Conservation (phyloP, 2,329 filamentous ascomycete species). For the Neonectria sp. region DNA sequence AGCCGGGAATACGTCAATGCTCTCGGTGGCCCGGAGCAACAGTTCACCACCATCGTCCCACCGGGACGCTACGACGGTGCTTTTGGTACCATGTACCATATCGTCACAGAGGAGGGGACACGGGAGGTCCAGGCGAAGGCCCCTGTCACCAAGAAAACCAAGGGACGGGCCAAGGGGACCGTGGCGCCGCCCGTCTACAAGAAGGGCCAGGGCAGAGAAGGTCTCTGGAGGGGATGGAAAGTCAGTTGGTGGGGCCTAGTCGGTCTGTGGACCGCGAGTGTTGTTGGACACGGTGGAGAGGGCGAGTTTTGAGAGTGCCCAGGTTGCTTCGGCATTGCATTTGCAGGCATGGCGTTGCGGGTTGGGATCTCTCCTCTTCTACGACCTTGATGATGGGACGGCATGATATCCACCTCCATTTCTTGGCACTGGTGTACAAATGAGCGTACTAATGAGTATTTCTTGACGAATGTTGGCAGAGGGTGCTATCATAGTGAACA, state of each 20-base stretch:
- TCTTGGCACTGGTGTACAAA: constrained; percentile 40
- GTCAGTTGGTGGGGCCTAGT: constrained; percentile 84
- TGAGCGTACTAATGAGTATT: constrained; percentile 42
- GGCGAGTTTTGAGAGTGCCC: constrained; percentile 66
- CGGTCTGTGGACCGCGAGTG: constrained; percentile 79
- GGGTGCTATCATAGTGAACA: constrained; percentile 24
- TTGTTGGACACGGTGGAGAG: constrained; percentile 73
- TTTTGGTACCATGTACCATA: constrained; percentile 91
- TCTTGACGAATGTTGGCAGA: constrained; percentile 30
- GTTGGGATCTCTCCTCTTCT: constrained; percentile 54
- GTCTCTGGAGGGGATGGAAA: constrained; percentile 82
- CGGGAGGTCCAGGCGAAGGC: constrained; percentile 60
- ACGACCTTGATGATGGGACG: constrained; percentile 57
- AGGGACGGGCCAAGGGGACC: constrained; percentile 49
- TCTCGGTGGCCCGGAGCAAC: constrained; percentile 58
- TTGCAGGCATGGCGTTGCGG: constrained; percentile 54
- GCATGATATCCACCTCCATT: constrained; percentile 58
- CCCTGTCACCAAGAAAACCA: constrained; percentile 51
- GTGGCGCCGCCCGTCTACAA: constrained; percentile 54
- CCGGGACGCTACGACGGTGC: constrained; percentile 88
- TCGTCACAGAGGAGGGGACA: constrained; percentile 86
- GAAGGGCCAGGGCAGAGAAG: constrained; percentile 78
- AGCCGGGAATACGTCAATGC: constrained; percentile 67
- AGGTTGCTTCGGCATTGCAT: constrained; percentile 43
- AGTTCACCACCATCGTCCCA: constrained; percentile 82